Evolutionary conservation across 2,329 filamentous ascomycete species (phyloP), one percentile per base, ranked within the genome.

Genomic region (Fusarium sp.): DNA sequence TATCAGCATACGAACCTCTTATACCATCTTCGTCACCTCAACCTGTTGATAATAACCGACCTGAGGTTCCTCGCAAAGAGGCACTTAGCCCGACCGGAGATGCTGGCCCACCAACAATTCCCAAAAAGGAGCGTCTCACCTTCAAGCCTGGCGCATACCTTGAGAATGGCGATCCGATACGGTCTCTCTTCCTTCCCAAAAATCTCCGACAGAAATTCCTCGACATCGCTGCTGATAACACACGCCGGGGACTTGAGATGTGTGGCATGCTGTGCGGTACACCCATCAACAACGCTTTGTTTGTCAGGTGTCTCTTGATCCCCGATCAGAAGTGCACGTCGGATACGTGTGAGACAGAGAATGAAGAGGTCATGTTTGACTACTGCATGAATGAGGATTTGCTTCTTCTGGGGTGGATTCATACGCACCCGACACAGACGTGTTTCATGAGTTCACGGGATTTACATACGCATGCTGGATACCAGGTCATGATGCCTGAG

Each of bases 371-470:
- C 1, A 85, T 98, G 28, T 94, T 98, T 73, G 93, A 97, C 59
- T 98, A 95, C 78, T 97, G 94, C 76, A 92, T 96, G 74, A 86
- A 85, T 7, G 89, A 97, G 75, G 92, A 97, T 65, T 81, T 98
- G 37, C 88, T 97, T 79, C 89, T 97, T 55, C 86, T 97, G 7
- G 95, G 95, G 41, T 99, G 96, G 96, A 99, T 99, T 65, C 96
- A 99, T 78, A 99, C 96, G 1, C 96, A 99, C 78, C 96, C 96
- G 0, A 93, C 91, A 0, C 96, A 99, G 81, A 97, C 93, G 0
- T 99, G 96, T 80, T 99, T 99, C 79, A 97, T 99, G 93, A 97
- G 93, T 77, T 96, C 92, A 50, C 86, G 95, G 51, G 96, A 99
- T 77, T 78, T 98, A 71, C 96, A 99, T 77, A 99, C 97, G 0